Evolutionary conservation across 2,329 filamentous ascomycete genomes (phyloP).

Genomic region (Hymenoscyphus fructigenus): DNA sequence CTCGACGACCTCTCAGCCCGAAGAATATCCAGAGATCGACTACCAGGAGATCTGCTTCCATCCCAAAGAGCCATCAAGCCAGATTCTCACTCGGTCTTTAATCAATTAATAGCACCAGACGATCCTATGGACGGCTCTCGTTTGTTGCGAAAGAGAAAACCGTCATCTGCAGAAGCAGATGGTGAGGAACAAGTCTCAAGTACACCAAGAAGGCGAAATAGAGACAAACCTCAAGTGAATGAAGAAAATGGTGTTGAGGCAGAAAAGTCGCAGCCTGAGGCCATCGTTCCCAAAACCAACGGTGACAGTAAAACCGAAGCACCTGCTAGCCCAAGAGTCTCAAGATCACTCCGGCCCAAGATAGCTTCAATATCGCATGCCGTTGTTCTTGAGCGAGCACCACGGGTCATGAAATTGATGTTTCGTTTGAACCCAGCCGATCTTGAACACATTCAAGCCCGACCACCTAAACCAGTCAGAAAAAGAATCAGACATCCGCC

Average conservation of each 20-base stretch:
- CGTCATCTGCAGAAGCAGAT: constrained; percentile 65
- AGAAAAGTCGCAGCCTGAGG: not conserved
- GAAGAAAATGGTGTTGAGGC: not conserved
- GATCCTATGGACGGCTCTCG: constrained; percentile 75
- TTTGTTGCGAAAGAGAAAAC: constrained; percentile 79
- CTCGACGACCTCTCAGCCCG: constrained; percentile 38
- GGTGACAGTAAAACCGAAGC: constrained; percentile 23
- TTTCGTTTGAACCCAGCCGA: constrained; percentile 58
- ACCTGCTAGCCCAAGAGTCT: constrained; percentile 42
- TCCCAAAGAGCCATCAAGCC: constrained; percentile 63
- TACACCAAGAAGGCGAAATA: constrained; percentile 51
- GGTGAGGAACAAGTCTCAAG: constrained; percentile 49
- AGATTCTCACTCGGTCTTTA: constrained; percentile 76
- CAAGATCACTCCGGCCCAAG: constrained; percentile 58
- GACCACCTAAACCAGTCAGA: constrained; percentile 56
- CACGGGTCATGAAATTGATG: constrained; percentile 50
- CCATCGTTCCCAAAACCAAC: constrained; percentile 19
- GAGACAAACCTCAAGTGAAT: constrained; percentile 15
- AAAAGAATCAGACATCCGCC: constrained; percentile 45
- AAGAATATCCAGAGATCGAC: constrained; percentile 61
- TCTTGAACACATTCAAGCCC: constrained; percentile 59
- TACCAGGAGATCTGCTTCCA: constrained; percentile 71
- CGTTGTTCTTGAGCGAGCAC: constrained; percentile 38
- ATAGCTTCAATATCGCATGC: constrained; percentile 42
- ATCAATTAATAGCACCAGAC: constrained; percentile 68